Conservation (phyloP, 1,284 basidiomycete species). For the Ustilago tritici region DNA sequence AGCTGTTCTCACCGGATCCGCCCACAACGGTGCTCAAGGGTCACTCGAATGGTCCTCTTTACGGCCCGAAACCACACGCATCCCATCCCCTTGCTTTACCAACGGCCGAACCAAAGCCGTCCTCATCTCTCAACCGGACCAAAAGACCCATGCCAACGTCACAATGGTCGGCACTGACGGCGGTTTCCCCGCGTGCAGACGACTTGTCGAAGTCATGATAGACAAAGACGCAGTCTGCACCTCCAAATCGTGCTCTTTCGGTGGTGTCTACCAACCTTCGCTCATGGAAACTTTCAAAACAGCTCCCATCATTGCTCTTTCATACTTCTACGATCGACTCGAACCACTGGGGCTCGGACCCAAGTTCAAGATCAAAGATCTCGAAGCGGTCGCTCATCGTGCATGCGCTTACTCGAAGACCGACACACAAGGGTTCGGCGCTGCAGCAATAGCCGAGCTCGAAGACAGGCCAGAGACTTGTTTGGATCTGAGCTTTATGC, state of each 20-base stretch:
- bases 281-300: conserved; percentile 83
- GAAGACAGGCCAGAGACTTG: conserved; percentile 90
- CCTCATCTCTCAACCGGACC: conserved; percentile 77
- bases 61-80: conserved; percentile 65
- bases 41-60: conserved; percentile 65
- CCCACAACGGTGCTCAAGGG: conserved; percentile 32
- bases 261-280: conserved; percentile 97
- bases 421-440: conserved; percentile 60
- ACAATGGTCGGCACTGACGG: conserved; percentile 73
- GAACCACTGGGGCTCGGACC: conserved; percentile 78
- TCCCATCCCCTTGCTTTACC: conserved; percentile 86
- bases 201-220: conserved; percentile 89
- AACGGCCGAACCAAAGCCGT: conserved; percentile 77
- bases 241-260: conserved; percentile 90
- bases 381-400: conserved; percentile 56
- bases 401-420: conserved; percentile 54
- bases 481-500: conserved; percentile 95
- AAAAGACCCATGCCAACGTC: conserved; percentile 57
- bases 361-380: conserved; percentile 60
- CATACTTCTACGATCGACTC: conserved; percentile 97
- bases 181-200: conserved; percentile 85
- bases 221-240: conserved; percentile 91
- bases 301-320: conserved; percentile 71
- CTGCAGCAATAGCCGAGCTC: conserved; percentile 79
- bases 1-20: conserved; percentile 42